A percentile compares a stretch with the other conserved stretches of the same genome.
Evolutionary conservation across 2,329 filamentous ascomycete genomes (phyloP).

Genomic region (Penicillium hesseltinei): DNA sequence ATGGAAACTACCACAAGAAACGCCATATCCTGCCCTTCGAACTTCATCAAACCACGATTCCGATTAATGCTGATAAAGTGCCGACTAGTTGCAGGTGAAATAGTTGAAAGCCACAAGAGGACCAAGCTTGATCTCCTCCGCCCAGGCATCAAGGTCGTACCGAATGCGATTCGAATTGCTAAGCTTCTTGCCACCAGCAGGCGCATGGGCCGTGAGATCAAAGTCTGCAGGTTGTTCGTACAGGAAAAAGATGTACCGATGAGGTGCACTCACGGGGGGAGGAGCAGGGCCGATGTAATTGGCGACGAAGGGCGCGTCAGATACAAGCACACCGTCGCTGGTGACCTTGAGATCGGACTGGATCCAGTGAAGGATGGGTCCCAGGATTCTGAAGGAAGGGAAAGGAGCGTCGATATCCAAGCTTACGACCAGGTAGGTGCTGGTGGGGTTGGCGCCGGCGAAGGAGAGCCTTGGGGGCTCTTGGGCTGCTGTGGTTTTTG

Average conservation of each 20-base stretch:
- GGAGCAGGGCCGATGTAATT: slow-evolving; percentile 49
- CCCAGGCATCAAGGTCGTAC: slow-evolving; percentile 46
- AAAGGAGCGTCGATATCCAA: slow-evolving; percentile 36
- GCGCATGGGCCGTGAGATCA: slow-evolving; percentile 33
- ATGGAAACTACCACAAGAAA: not conserved
- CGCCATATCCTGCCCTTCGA: not conserved
- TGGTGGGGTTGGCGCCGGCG: slow-evolving; percentile 10
- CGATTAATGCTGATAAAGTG: not conserved
- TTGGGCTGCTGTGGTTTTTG: slow-evolving; percentile 19
- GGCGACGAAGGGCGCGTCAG: slow-evolving; percentile 25
- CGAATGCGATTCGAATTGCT: slow-evolving; percentile 40
- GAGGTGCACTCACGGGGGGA: slow-evolving; percentile 47
- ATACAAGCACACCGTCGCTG: slow-evolving; percentile 11
- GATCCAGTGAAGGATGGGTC: slow-evolving; percentile 36
- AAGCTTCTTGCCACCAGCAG: slow-evolving; percentile 38
- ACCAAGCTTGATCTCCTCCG: slow-evolving; percentile 35
- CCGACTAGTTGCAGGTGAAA: slow-evolving; percentile 31
- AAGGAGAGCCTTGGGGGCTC: slow-evolving; percentile 21
- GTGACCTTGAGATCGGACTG: slow-evolving; percentile 26
- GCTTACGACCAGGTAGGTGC: slow-evolving; percentile 27
- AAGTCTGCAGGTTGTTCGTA: slow-evolving; percentile 49
- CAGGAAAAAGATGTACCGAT: slow-evolving; percentile 52
- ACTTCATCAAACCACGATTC: not conserved
- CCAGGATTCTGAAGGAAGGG: slow-evolving; percentile 25
- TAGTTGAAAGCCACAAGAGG: slow-evolving; percentile 40